Conservation (phyloP, 176 grass and related monocot genomes). For the Paspalum vaginatum region DNA sequence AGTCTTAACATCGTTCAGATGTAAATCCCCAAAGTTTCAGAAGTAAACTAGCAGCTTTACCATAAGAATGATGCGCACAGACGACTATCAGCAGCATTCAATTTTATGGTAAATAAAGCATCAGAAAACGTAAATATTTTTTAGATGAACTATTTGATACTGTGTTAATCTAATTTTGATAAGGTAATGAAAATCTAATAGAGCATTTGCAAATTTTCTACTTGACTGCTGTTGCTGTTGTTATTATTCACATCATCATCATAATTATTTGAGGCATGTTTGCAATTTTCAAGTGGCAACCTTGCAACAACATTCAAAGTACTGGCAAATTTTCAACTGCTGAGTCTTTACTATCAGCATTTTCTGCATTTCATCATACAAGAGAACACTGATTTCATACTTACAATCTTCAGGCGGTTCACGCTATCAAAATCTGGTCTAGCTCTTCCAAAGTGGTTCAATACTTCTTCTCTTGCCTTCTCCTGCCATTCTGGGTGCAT, state of each 20-base stretch:
- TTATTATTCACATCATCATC: no score
- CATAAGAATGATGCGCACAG: not conserved
- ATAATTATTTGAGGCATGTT: not conserved
- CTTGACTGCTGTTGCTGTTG: not conserved
- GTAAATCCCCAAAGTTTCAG: not conserved
- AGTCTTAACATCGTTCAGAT: not conserved
- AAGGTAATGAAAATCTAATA: not conserved
- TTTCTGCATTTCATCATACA: not conserved
- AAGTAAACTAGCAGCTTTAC: not conserved
- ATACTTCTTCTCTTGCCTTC: conserved; percentile 71
- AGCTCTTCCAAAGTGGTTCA: conserved; percentile 58
- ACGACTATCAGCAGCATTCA: not conserved
- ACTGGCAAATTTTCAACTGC: not conserved
- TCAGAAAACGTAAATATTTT: not conserved
- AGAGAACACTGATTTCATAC: conserved; percentile 27
- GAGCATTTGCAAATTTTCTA: not conserved
- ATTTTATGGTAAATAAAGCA: not conserved
- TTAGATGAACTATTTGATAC: not conserved
- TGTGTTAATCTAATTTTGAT: not conserved
- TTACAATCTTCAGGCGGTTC: conserved; percentile 70
- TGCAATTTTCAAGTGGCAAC: not conserved
- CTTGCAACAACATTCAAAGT: not conserved
- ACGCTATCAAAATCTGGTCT: conserved; percentile 63
- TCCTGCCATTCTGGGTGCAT: conserved; percentile 88
- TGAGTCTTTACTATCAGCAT: not conserved